Conservation (phyloP, 345 rosid genomes). For the Eucalyptus leucophloia region DNA sequence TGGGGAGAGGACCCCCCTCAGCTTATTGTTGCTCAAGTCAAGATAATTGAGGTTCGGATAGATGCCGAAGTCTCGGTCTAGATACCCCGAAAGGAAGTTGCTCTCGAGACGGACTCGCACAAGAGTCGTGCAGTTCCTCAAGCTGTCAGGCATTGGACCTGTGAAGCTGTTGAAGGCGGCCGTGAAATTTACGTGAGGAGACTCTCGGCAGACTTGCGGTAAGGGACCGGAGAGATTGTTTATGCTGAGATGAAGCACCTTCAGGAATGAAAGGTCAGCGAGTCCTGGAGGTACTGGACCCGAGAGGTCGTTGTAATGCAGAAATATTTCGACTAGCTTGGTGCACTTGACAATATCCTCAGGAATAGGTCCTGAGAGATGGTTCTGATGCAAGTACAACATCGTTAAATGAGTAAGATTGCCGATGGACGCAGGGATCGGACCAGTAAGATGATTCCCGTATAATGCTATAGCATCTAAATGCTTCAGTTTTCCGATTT, state of each 20-base stretch:
- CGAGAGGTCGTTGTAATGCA: rapidly evolving
- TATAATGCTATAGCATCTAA: background rate
- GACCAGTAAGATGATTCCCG: background rate
- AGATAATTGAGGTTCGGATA: constrained; percentile 19
- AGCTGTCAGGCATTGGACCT: background rate
- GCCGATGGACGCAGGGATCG: background rate
- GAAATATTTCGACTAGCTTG: background rate
- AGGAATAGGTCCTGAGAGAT: background rate
- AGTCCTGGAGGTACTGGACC: background rate
- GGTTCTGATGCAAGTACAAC: background rate
- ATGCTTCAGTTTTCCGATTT: background rate
- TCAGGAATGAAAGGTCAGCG: background rate
- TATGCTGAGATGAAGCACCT: rapidly evolving
- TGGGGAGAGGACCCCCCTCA: constrained; percentile 7
- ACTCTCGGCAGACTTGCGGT: background rate
- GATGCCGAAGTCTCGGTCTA: background rate
- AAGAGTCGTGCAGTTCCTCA: background rate
- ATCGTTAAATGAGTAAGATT: background rate
- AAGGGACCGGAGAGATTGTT: background rate
- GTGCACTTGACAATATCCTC: background rate
- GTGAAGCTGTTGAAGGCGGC: background rate
- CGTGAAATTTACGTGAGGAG: background rate
- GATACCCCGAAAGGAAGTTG: background rate
- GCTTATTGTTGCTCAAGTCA: constrained; percentile 13
- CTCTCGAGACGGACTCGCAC: background rate